These are phyloP conservation scores for Stylosanthes scabra DNA, from an alignment of 331 rosid species.

Conservation along the genomic window DNA sequence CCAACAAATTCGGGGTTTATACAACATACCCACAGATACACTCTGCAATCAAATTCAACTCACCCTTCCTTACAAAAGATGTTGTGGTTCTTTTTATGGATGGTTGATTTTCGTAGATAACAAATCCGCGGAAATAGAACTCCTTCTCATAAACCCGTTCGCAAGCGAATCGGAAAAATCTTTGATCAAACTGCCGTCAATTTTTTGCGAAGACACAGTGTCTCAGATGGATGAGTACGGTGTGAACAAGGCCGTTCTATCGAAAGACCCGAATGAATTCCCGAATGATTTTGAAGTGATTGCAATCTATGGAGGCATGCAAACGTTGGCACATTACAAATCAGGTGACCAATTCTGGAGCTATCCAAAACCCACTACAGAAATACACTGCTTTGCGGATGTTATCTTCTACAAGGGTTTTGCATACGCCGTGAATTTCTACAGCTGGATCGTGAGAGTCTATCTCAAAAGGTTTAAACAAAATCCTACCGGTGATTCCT, in stretches of 20 bases:
- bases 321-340: not conserved
- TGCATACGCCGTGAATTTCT: not conserved
- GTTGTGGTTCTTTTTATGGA: not conserved
- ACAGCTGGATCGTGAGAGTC: not conserved
- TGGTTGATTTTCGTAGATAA: not conserved
- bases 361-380: not conserved
- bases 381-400: not conserved
- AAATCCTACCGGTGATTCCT: too few relatives aligned
- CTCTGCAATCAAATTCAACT: not conserved
- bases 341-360: not conserved
- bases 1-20: not conserved
- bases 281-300: slow-evolving; percentile 5
- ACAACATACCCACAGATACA: not conserved
- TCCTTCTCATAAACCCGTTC: not conserved
- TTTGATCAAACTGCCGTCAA: not conserved
- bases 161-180: not conserved
- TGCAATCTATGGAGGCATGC: not conserved
- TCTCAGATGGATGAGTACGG: not conserved
- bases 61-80: not conserved
- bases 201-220: not conserved
- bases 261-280: not conserved
- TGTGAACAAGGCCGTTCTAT: not conserved
- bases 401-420: not conserved
- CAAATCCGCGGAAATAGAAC: not conserved
- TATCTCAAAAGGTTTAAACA: too few relatives aligned